Evolutionary conservation across 768 basidiomycete genomes (phyloP), one percentile per base, ranked within the genome.

Genomic region (Cantharellus anzutake): DNA sequence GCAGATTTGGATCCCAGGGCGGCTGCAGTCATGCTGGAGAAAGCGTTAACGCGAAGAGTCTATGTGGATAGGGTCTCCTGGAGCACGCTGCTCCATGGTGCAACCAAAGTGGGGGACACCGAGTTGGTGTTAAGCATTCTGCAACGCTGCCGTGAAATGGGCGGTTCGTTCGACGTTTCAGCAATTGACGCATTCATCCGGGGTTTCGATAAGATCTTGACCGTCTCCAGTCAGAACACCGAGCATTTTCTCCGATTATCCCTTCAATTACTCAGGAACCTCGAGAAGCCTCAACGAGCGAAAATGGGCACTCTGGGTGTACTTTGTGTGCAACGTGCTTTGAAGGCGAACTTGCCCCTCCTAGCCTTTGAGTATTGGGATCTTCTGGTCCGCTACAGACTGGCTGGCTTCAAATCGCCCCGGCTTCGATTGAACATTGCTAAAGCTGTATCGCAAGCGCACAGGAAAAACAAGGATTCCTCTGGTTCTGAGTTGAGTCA

Each of bases 21-120:
- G 14, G 84, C 80, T 1, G 71, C 70, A 29, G 64, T 62, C 16
- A 71, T 80, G 64, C 66, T 86, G n/a, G 65, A 72, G 59, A 11
- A 61, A 68, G 42, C 65, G 82, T 38, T 75, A 74, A 39, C 66
- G 72, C 59, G 79, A 79, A 70, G 75, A 78, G 52, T 48, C 29
- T 29, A 29, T 11, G 44, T 48, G 11, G 44, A 48, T 48, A 11
- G 44, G 11, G 35, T 55, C 52, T 14, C 14, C 14, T 55, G 52
- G 52, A 55, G 14, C 34, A 11, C 11, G 14, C 14, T 55, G 14
- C 11, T 55, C 14, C 52, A 55, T 11, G 11, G 29, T 48, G 44
- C 44, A 11, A 11, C 29, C 44, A 11, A 11, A 11, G 11, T 48
- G 44, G 44, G 44, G 44, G 44, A 48, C 44, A 11, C 29, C 44